Evolutionary conservation across 2,329 filamentous ascomycete species (phyloP).

Genomic region (Penicillium fuscoglaucum): DNA sequence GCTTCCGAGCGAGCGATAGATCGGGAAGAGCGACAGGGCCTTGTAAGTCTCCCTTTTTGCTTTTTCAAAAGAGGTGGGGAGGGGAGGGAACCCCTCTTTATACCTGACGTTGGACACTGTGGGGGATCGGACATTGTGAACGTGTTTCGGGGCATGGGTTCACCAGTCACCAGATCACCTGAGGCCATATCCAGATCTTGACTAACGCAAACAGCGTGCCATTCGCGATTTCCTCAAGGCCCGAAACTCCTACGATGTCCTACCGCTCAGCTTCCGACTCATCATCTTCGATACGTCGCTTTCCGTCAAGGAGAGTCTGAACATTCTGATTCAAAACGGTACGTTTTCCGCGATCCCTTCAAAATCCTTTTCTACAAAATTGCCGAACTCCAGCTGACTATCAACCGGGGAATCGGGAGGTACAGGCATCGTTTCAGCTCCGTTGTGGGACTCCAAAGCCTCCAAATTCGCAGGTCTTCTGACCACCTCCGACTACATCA

Average conservation of each 20-base stretch:
- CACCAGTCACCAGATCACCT: slow-evolving; percentile 7
- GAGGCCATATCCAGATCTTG: slow-evolving; percentile 20
- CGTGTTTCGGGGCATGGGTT: slow-evolving; percentile 9
- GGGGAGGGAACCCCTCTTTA: not conserved
- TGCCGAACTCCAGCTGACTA: slow-evolving; percentile 21
- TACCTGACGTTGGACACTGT: slow-evolving; percentile 7
- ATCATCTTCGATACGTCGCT: slow-evolving; percentile 94
- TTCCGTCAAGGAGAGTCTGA: slow-evolving; percentile 94
- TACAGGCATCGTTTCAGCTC: slow-evolving; percentile 92
- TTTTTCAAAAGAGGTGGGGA: slow-evolving; percentile 4
- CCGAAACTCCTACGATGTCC: slow-evolving; percentile 94
- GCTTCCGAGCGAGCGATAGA: slow-evolving; percentile 49
- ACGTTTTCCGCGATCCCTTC: slow-evolving; percentile 25
- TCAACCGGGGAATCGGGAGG: slow-evolving; percentile 18
- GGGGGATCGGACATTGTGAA: slow-evolving; percentile 10
- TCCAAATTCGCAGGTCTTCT: slow-evolving; percentile 92
- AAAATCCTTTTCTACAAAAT: not conserved
- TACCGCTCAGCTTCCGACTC: slow-evolving; percentile 91
- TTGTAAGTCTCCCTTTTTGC: slow-evolving; percentile 41
- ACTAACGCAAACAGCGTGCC: slow-evolving; percentile 63
- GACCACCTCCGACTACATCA: slow-evolving; percentile 96
- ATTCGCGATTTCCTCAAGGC: slow-evolving; percentile 96
- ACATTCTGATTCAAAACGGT: slow-evolving; percentile 96
- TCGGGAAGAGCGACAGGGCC: slow-evolving; percentile 50
- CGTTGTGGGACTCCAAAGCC: slow-evolving; percentile 91